Percentiles rank a stretch among this genome's conserved stretches.
Conservation (phyloP, 768 basidiomycete species). For the Hydnomerulius pinastri region DNA sequence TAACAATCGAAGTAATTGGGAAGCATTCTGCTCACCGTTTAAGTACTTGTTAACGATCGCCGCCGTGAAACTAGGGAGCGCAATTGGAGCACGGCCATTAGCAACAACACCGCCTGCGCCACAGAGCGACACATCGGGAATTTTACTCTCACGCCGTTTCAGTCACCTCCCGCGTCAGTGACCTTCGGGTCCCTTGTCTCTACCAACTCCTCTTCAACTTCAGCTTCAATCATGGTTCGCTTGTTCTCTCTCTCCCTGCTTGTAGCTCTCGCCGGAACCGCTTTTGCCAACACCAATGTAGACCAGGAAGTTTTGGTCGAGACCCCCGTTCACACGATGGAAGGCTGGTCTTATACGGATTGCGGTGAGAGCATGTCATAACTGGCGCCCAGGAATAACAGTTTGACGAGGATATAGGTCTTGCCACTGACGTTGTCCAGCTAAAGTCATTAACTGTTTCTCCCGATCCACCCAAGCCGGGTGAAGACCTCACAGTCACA, state of each 20-base stretch:
- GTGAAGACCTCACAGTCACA: slow-evolving; percentile 83
- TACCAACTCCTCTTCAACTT: slow-evolving; percentile 7
- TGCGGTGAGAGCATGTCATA: slow-evolving; percentile 64
- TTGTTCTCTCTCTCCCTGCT: slow-evolving; percentile 29
- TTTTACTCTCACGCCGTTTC: slow-evolving; percentile 18
- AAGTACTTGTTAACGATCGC: too few relatives aligned
- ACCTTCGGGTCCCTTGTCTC: slow-evolving; percentile 1
- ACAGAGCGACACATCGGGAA: slow-evolving; percentile 11
- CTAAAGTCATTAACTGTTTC: slow-evolving; percentile 70
- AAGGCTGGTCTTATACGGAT: slow-evolving; percentile 65
- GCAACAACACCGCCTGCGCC: background rate
- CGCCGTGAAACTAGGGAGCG: background rate
- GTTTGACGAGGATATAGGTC: slow-evolving; percentile 40
- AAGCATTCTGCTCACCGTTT: background rate
- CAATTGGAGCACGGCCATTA: background rate
- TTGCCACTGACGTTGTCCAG: slow-evolving; percentile 47
- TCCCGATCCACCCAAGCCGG: slow-evolving; percentile 91
- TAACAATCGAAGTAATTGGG: too few relatives aligned
- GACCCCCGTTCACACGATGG: slow-evolving; percentile 34
- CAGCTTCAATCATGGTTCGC: slow-evolving; percentile 29
- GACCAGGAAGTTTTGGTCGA: slow-evolving; percentile 36
- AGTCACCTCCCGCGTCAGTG: slow-evolving; percentile 6
- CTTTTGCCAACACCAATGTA: slow-evolving; percentile 21
- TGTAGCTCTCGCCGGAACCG: slow-evolving; percentile 24
- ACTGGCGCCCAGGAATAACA: background rate